A percentile compares a stretch with the other conserved stretches of the same genome.
phyloP scores from a whole-genome alignment of 176 grass and related monocot species.

The Dactylis glomerata region DNA sequence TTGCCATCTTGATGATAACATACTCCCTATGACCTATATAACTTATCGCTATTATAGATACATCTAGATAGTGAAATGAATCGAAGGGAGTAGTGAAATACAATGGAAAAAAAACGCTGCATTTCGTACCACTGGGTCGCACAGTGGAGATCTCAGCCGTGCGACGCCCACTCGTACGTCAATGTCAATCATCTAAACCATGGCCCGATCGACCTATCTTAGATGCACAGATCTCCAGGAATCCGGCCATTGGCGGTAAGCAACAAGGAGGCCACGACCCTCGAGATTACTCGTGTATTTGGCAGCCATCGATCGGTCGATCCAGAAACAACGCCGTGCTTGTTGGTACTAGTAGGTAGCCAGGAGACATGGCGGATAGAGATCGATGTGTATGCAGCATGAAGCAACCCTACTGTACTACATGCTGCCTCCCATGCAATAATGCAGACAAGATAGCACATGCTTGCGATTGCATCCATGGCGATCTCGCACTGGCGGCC shows the following conservation, averaged over 20 bases:
- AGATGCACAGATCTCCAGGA: neutral
- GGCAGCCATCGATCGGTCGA: neutral
- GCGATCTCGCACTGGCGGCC: neutral
- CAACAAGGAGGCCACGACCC: conserved; percentile 39
- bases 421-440: conserved; percentile 3
- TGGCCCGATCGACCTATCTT: neutral
- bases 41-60: too few species aligned
- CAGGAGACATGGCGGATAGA: neutral
- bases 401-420: neutral
- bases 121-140: neutral
- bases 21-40: too few species aligned
- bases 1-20: too few species aligned
- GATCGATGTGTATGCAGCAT: neutral
- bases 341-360: neutral
- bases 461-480: neutral
- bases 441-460: neutral
- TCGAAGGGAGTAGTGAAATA: too few species aligned
- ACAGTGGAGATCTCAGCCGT: neutral
- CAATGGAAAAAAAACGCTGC: neutral
- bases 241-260: conserved; percentile 26
- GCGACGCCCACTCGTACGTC: neutral
- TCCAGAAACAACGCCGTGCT: neutral
- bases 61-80: too few species aligned
- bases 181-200: neutral
- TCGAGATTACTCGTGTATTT: conserved; percentile 26